phyloP scores from a whole-genome alignment of 179 eudicot genomes.

The Corrigiola litoralis region DNA sequence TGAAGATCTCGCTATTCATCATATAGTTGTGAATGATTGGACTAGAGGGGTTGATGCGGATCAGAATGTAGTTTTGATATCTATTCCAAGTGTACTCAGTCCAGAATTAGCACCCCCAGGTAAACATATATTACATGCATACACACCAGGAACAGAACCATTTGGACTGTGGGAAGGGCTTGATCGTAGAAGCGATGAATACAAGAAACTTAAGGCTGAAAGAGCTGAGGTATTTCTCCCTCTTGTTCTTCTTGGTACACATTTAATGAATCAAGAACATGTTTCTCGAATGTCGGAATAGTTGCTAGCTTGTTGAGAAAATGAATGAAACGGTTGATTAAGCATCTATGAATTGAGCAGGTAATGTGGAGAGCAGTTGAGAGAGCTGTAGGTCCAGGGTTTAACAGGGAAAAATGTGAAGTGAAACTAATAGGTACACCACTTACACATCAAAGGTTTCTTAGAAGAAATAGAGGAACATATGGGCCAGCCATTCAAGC shows the following conservation, averaged over 20 bases:
- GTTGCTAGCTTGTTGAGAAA: not conserved
- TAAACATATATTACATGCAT: constrained; percentile 89
- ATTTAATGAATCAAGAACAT: not conserved
- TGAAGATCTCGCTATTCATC: constrained; percentile 87
- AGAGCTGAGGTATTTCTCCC: constrained; percentile 71
- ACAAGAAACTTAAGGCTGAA: constrained; percentile 81
- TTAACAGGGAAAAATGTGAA: constrained; percentile 73
- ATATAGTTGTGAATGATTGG: constrained; percentile 95
- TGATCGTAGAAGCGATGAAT: constrained; percentile 70
- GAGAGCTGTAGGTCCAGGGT: constrained; percentile 76
- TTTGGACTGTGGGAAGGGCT: constrained; percentile 91
- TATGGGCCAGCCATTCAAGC: constrained; percentile 94
- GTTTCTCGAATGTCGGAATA: not conserved
- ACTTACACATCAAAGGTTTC: constrained; percentile 74
- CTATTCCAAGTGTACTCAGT: constrained; percentile 80
- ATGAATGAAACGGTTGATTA: not conserved
- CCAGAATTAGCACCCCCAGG: constrained; percentile 88
- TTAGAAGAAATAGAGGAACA: constrained; percentile 82
- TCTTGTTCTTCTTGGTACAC: not conserved
- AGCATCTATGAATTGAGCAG: constrained; percentile 24
- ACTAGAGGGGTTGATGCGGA: constrained; percentile 92
- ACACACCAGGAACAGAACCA: constrained; percentile 92
- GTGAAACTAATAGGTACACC: constrained; percentile 89
- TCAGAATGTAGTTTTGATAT: constrained; percentile 91
- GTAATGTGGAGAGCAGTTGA: constrained; percentile 93